Evolutionary conservation across 768 basidiomycete species (phyloP), one percentile per base, ranked within the genome.

Genomic region (Lactifluus pinguis): DNA sequence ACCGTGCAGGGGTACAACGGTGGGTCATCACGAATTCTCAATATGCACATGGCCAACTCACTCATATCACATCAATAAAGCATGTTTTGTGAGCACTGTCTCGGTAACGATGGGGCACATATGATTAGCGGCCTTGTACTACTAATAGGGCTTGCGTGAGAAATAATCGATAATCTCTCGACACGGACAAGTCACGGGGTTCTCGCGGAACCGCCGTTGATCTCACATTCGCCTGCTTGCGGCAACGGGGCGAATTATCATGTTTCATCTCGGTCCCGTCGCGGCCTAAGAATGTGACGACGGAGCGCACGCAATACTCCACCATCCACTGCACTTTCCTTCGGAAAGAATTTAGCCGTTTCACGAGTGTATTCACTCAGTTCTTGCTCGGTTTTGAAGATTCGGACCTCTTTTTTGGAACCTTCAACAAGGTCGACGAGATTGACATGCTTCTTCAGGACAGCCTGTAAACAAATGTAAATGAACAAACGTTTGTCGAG

Each of bases 351-450:
- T 41, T 65, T 68, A 10, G 42, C 21, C 11, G 52, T 67, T 17
- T 2, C 2, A 14, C 15, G 59, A 0, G 71, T 74, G 39, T 73
- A 74, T 8, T 19, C 0, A 7, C 64, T 67, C 1, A 74, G 69
- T 5, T 66, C 53, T 0, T 49, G 47, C 30, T 70, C 66, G 0
- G 66, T 63, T 9, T 17, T 1, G 56, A 75, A 75, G 6, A 38
- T 49, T 0, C 11, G 49, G 6, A 74, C 69, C 6, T 57, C 61
- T 1, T 63, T 63, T 15, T 56, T 53, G 1, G 36, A 58, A 0
- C 65, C 55, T 19, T 72, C 61, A 19, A 74, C 48, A 42, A 76
- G 66, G 49, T 75, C 71, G 25, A 72, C 65, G 4, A 74, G 65
- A 47, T 76, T 73, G 49, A 76, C 68, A 13, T 70, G 51, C 21